Percentiles rank a stretch among this genome's conserved stretches.
Conservation (phyloP, 106 monocot genomes). For the Cymbidium sinense region DNA sequence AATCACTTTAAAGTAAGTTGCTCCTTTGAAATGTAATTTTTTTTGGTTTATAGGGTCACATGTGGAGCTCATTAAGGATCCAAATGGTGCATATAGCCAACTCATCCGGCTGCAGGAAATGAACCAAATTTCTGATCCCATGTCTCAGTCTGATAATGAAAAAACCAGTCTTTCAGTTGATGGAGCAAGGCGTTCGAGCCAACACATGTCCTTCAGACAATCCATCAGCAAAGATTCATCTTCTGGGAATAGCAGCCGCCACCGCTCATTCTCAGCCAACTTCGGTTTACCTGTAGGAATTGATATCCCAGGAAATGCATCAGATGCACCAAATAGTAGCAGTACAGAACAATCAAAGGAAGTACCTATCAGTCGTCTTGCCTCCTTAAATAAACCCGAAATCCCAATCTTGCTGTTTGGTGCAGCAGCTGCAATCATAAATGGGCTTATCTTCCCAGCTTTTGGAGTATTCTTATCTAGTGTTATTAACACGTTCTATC, state of each 20-base stretch:
- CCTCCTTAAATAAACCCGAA: constrained; percentile 32
- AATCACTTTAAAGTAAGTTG: neutral
- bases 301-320: constrained; percentile 2
- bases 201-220: neutral
- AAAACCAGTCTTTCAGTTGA: neutral
- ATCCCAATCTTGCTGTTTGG: constrained; percentile 21
- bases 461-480: constrained; percentile 23
- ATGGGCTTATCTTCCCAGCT: constrained; percentile 19
- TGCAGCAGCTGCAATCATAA: constrained; percentile 16
- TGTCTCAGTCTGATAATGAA: neutral
- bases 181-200: neutral
- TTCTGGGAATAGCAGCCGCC: constrained; percentile 10
- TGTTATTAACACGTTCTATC: constrained; percentile 19
- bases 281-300: constrained; percentile 11
- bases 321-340: neutral
- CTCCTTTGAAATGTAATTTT: neutral
- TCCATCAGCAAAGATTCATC: constrained; percentile 18
- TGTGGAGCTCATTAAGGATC: constrained; percentile 16
- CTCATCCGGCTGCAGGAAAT: constrained; percentile 30
- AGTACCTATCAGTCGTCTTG: constrained; percentile 25
- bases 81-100: constrained; percentile 35
- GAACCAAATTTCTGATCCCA: constrained; percentile 22
- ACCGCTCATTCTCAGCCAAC: constrained; percentile 4
- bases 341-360: constrained; percentile 9
- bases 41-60: constrained; percentile 28